These are phyloP conservation scores for Monosporascus sp. DNA, from an alignment of 2,329 filamentous ascomycete genomes.

Conservation along the genomic window DNA sequence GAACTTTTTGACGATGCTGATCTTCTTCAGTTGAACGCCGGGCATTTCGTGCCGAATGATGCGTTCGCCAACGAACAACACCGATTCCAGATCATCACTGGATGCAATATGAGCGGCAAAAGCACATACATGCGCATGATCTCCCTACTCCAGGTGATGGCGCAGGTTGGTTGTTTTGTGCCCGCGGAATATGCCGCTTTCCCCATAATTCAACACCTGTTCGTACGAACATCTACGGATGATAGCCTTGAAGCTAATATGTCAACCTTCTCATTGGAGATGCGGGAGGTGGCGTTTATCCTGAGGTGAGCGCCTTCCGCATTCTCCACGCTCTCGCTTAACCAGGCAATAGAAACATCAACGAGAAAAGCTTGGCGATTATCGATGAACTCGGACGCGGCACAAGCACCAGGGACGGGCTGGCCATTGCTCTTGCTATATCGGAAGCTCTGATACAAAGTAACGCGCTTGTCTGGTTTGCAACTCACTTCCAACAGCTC, in stretches of 20 bases:
- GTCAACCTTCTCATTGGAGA: constrained; percentile 90
- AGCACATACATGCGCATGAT: constrained; percentile 89
- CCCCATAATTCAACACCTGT: constrained; percentile 74
- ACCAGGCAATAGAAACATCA: constrained; percentile 57
- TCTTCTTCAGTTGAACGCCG: constrained; percentile 48
- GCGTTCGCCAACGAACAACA: constrained; percentile 76
- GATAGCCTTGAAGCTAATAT: constrained; percentile 87
- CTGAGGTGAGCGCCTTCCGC: constrained; percentile 45
- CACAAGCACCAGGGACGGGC: constrained; percentile 81
- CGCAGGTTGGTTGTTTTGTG: constrained; percentile 86
- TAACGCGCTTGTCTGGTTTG: constrained; percentile 81
- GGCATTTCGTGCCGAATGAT: constrained; percentile 80
- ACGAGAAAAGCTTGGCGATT: constrained; percentile 70
- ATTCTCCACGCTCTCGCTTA: background rate
- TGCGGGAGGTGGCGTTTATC: constrained; percentile 95
- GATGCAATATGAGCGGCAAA: constrained; percentile 98
- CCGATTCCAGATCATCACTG: constrained; percentile 89
- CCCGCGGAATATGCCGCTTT: constrained; percentile 81
- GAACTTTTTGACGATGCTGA: constrained; percentile 1
- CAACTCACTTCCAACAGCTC: constrained; percentile 85
- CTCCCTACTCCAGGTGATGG: constrained; percentile 84
- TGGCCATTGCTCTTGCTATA: constrained; percentile 85
- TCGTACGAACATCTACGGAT: constrained; percentile 80
- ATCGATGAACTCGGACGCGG: constrained; percentile 90
- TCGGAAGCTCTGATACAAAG: constrained; percentile 81